Conservation (phyloP, 2,329 filamentous ascomycete species). For the Calonectria pseudoturangicola region DNA sequence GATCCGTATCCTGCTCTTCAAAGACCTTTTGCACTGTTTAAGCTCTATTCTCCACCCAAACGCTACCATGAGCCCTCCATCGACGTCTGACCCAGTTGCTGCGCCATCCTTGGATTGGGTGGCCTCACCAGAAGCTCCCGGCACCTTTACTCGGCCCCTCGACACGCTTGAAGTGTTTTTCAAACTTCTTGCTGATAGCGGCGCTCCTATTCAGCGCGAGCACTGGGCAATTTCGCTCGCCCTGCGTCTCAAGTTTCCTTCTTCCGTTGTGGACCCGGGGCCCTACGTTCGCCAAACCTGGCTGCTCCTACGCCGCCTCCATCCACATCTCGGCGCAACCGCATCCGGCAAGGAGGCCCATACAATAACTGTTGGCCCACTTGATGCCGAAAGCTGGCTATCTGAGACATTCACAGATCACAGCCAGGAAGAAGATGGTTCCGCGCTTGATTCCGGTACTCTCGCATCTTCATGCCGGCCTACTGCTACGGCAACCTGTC, state of each 20-base stretch:
- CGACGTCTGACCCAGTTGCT: neutral
- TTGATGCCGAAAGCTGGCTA: constrained; percentile 34
- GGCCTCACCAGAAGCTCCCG: constrained; percentile 8
- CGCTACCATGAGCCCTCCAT: constrained; percentile 9
- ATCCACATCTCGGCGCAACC: constrained; percentile 39
- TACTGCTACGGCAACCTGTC: constrained; percentile 30
- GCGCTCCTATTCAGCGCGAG: constrained; percentile 54
- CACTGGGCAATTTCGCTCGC: constrained; percentile 57
- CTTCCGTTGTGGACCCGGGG: constrained; percentile 48
- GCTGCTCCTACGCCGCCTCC: constrained; percentile 44
- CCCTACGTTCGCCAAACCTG: constrained; percentile 43
- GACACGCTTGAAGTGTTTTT: constrained; percentile 54
- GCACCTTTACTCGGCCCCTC: constrained; percentile 33
- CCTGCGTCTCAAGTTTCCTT: constrained; percentile 39
- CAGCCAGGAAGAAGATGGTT: constrained; percentile 7
- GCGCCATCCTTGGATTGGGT: constrained; percentile 24
- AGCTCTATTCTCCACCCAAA: neutral
- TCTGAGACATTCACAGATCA: constrained; percentile 39
- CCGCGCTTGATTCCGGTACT: neutral
- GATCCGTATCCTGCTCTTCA: neutral
- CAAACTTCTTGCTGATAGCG: constrained; percentile 55
- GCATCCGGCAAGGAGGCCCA: constrained; percentile 13
- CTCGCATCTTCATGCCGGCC: constrained; percentile 23
- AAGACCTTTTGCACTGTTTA: neutral
- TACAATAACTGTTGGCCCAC: constrained; percentile 22